Evolutionary conservation across 2,329 filamentous ascomycete species (phyloP), one percentile per base, ranked within the genome.

Genomic region (Aspergillus pseudonomiae): DNA sequence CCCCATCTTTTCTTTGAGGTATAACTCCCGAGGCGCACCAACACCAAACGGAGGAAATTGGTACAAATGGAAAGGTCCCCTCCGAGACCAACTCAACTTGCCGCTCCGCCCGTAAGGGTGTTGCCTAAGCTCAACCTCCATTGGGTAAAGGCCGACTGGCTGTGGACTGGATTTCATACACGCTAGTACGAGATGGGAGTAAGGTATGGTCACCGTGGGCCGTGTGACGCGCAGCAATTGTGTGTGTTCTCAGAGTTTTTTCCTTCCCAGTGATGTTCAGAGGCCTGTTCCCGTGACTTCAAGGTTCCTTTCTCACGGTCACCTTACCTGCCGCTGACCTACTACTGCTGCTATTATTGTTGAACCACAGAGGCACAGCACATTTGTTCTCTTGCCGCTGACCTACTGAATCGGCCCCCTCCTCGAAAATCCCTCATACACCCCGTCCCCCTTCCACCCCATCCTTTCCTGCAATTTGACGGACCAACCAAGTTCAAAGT

Each of bases 401-500:
- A 62, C 34, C 16, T 36, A 36, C 61, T 54, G 50, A 65, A 52
- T 60, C 56, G 41, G 36, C 62, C 60, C 58, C 39, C 54, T 46
- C 45, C n/a, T 61, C 52, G 58, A 71, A 70, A 70, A 71, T 71
- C 68, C 69, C 67, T 70, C 68, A 69, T 69, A 70, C 63, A 63
- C 36, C 36, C 57, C 30, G 50, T 57, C 52, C 52, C 43, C 59
- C 39, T 63, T 67, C 66, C 63, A 61, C 64, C 64, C 54, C 54
- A 57, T 55, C 52, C 34, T 55, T 24, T 55, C 52, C 52, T 55
- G 52, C 52, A 55, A 39, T 55, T 55, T 55, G 34, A 32, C 52
- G 52, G 52, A 54, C 52, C 32, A 57, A 52, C 46, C 46, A 52
- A 41, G 48, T 52, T 39, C 46, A 59, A 45, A 55, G 59, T 41